Conservation (phyloP, 73 alveolate genomes). For the Paramecium caudatum region DNA sequence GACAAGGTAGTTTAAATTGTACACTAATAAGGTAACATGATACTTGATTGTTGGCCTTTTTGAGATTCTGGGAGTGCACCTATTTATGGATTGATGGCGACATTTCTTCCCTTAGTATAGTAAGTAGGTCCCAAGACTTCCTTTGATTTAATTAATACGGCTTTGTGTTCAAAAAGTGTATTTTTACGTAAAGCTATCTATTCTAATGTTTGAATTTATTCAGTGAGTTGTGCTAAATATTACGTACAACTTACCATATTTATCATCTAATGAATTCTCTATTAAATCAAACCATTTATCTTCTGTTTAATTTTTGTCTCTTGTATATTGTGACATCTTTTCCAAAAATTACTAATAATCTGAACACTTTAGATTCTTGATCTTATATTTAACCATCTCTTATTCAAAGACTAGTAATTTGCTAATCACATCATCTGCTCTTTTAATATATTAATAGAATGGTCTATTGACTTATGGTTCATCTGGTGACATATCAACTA, state of each 20-base stretch:
- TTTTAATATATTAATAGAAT: slow-evolving; percentile 77
- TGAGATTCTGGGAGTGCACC: slow-evolving; percentile 48
- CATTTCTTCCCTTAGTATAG: slow-evolving; percentile 34
- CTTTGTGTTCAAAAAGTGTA: slow-evolving; percentile 67
- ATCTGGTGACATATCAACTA: slow-evolving; percentile 89
- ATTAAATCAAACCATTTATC: slow-evolving; percentile 76
- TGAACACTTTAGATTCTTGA: slow-evolving; percentile 79
- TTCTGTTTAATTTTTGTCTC: slow-evolving; percentile 45
- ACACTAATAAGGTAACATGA: slow-evolving; percentile 56
- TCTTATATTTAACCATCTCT: slow-evolving; percentile 79
- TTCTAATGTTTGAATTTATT: slow-evolving; percentile 36
- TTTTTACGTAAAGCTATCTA: slow-evolving; percentile 61
- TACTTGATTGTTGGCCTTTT: slow-evolving; percentile 10
- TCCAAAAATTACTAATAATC: slow-evolving; percentile 72
- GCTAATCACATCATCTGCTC: slow-evolving; percentile 88
- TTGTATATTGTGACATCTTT: slow-evolving; percentile 58
- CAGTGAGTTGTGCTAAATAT: slow-evolving; percentile 54
- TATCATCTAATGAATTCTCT: slow-evolving; percentile 66
- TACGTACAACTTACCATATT: slow-evolving; percentile 10
- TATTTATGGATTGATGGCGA: slow-evolving; percentile 55
- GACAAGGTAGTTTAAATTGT: slow-evolving; percentile 84
- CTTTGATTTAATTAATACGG: slow-evolving; percentile 74
- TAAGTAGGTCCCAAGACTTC: slow-evolving; percentile 72
- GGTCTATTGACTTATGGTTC: slow-evolving; percentile 85
- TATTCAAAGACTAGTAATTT: slow-evolving; percentile 67